These are phyloP conservation scores for Albizia julibrissin DNA, from an alignment of 306 rosid species.

Conservation along the genomic window DNA sequence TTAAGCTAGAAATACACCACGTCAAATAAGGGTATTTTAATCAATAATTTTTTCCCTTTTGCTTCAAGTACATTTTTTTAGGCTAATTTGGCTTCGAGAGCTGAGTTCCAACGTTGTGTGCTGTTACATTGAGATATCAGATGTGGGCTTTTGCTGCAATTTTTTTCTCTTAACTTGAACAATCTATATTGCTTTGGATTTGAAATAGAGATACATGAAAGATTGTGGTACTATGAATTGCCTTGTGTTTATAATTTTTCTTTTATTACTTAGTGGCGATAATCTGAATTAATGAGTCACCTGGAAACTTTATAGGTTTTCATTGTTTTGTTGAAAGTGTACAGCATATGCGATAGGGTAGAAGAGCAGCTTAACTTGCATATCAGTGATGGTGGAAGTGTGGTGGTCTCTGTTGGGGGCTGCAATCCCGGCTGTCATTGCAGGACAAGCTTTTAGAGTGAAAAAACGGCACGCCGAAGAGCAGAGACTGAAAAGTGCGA, in stretches of 20 bases:
- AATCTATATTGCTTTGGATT: neutral
- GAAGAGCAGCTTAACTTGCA: constrained; percentile 36
- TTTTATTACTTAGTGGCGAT: neutral
- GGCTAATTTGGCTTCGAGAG: neutral
- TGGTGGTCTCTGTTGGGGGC: constrained; percentile 95
- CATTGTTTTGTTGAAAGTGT: constrained; percentile 17
- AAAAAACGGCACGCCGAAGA: constrained; percentile 73
- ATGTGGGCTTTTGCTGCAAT: neutral
- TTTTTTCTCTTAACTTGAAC: neutral
- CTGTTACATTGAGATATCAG: neutral
- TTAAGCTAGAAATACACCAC: neutral
- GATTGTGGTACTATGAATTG: constrained; percentile 5
- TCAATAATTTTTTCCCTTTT: neutral
- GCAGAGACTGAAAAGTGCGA: constrained; percentile 61
- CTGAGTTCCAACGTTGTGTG: neutral
- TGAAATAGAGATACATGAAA: neutral
- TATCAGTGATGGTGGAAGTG: constrained; percentile 68
- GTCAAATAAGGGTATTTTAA: neutral
- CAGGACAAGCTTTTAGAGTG: constrained; percentile 77
- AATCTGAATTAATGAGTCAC: neutral
- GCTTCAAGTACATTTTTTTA: neutral
- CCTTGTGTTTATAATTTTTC: neutral
- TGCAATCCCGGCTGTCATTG: constrained; percentile 77
- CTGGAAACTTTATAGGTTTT: constrained; percentile 8
- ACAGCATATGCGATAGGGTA: constrained; percentile 36